Evolutionary conservation across 495 filamentous ascomycete genomes (phyloP), one percentile per base, ranked within the genome.

Genomic region (Daldinia bambusicola): DNA sequence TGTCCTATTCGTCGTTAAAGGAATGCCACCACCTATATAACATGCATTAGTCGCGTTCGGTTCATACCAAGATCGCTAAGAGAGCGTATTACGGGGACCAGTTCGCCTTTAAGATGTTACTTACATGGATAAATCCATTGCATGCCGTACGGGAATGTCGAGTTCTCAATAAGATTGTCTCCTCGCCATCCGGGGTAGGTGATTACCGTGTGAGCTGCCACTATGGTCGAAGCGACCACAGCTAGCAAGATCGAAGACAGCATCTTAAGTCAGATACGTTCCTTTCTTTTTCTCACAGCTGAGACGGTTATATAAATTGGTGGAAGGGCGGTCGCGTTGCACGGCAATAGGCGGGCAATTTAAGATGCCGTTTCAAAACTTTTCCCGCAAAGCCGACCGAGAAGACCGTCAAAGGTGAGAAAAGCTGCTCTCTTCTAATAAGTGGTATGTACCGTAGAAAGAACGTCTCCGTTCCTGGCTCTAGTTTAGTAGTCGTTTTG

Each of bases 101-200:
- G 26, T 26, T 26, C 26, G 26, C 2, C 0, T 31, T 14, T 7
- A 3, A 51, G 31, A 41, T 40, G 26, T 14, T 57, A 83, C 92
- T 84, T 83, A 99, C 95, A 99, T 80, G 96, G 95, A 85, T 98
- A 99, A 79, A 91, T 89, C 95, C 95, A 98, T 82, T 97, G 92
- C 93, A 97, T 95, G 81, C 96, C 95, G 74, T 92, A 97, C 3
- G 94, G 94, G 75, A 87, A 96, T 6, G 87, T 87, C 5, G 87
- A 87, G 79, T 93, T 96, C 51, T 90, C 91, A 72, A 90, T 85
- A 43, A 98, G 86, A 77, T 97, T 98, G 82, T 99, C 91, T 71
- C 94, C 95, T 88, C 95, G 86, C 89, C 93, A 97, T 72, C 92
- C 92, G 0, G 96, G 96, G 75, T 98, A 99, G 67, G 90, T 90